Conservation (phyloP, 202 grass and related monocot species). For the Carex sylvatica region DNA sequence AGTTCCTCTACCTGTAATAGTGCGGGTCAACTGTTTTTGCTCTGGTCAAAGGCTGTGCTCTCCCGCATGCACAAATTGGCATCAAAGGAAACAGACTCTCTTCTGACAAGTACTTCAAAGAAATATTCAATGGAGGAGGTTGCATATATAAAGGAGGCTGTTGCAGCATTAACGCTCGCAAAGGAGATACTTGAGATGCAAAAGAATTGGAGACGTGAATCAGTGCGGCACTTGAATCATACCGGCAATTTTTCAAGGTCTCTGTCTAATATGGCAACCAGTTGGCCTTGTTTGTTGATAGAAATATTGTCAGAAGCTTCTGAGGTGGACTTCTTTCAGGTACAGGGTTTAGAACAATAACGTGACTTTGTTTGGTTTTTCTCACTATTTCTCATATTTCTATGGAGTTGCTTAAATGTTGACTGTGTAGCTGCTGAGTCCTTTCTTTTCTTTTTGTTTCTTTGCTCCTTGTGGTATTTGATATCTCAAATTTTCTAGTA, state of each 20-base stretch:
- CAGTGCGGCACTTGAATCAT: slow-evolving; percentile 59
- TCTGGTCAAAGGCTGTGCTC: slow-evolving; percentile 81
- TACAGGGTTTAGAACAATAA: slow-evolving; percentile 20
- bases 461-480: not conserved
- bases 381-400: not conserved
- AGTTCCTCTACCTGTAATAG: not conserved
- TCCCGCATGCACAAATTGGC: slow-evolving; percentile 24
- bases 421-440: not conserved
- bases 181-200: slow-evolving; percentile 78
- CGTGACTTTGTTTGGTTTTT: not conserved
- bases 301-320: slow-evolving; percentile 70
- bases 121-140: slow-evolving; percentile 77
- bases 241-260: slow-evolving; percentile 54
- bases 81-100: slow-evolving; percentile 38
- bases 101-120: not conserved
- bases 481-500: not conserved
- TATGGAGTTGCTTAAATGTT: not conserved
- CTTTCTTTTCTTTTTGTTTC: not conserved
- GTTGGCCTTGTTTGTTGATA: slow-evolving; percentile 83
- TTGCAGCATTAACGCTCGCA: slow-evolving; percentile 56
- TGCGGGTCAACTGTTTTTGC: slow-evolving; percentile 31
- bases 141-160: slow-evolving; percentile 67
- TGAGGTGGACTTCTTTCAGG: slow-evolving; percentile 79
- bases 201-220: slow-evolving; percentile 66
- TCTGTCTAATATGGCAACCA: slow-evolving; percentile 65